phyloP scores from a whole-genome alignment of 805 yeast species.

The Candida ulmi region DNA sequence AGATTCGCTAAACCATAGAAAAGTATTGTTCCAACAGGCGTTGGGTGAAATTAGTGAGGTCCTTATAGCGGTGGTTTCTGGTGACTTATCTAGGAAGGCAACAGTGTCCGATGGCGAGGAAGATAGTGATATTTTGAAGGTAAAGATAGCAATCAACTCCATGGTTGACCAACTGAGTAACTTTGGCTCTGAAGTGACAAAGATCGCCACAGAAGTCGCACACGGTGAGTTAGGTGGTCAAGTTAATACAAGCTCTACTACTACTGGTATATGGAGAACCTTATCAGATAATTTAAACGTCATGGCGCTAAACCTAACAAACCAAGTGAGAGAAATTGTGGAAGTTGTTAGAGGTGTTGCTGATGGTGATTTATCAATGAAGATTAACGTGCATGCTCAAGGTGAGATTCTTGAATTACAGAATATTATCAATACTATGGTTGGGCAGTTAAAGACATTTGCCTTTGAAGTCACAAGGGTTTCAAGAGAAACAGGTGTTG shows the following conservation, averaged over 20 bases:
- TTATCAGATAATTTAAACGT: conserved; percentile 84
- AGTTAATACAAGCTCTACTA: conserved; percentile 63
- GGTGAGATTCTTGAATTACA: conserved; percentile 84
- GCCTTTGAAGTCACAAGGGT: conserved; percentile 86
- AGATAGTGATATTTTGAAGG: conserved; percentile 55
- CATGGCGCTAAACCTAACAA: conserved; percentile 83
- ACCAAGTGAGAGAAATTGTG: conserved; percentile 85
- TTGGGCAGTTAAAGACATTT: conserved; percentile 79
- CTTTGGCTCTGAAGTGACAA: conserved; percentile 80
- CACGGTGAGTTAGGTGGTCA: conserved; percentile 88
- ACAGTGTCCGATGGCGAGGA: conserved; percentile 15
- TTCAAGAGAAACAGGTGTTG: conserved; percentile 88
- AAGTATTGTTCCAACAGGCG: conserved; percentile 3
- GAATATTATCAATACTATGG: conserved; percentile 86
- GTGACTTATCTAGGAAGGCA: conserved; percentile 75
- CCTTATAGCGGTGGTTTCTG: conserved; percentile 78
- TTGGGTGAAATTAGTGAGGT: conserved; percentile 71
- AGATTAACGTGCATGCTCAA: conserved; percentile 86
- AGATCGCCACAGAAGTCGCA: conserved; percentile 86
- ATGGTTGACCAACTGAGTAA: conserved; percentile 84
- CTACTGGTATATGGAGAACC: conserved; percentile 85
- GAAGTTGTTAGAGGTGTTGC: conserved; percentile 90
- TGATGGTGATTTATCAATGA: conserved; percentile 74
- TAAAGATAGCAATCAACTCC: conserved; percentile 77
- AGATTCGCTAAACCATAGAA: background rate